Conservation (phyloP, 352 stramenopile genomes). For the Phytophthora tubulina region DNA sequence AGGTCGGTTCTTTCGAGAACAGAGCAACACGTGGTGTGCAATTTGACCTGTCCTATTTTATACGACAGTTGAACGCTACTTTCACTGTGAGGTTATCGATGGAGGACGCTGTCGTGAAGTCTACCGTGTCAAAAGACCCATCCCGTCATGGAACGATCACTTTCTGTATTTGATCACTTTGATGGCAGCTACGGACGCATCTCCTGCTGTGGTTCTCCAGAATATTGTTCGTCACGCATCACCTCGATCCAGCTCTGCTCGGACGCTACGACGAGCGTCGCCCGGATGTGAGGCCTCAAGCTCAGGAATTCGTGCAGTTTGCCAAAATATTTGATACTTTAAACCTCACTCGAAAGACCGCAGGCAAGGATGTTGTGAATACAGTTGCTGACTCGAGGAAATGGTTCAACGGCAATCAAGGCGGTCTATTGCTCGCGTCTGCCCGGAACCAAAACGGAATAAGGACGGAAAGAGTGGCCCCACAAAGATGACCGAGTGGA, state of each 20-base stretch:
- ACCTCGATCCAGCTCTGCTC: conserved; percentile 4
- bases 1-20: neutral
- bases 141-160: neutral
- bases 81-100: conserved; percentile 6
- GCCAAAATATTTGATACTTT: neutral
- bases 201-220: neutral
- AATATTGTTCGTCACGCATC: conserved; percentile 11
- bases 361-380: conserved; percentile 12
- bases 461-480: no score
- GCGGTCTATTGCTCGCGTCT: neutral
- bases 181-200: conserved; percentile 11
- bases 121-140: neutral
- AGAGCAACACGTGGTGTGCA: conserved; percentile 9
- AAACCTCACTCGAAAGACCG: neutral
- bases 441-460: neutral
- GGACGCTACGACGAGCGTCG: conserved; percentile 1
- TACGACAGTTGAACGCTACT: neutral
- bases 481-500: neutral
- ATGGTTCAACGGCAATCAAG: conserved; percentile 3
- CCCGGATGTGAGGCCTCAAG: conserved; percentile 2
- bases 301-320: conserved; percentile 9
- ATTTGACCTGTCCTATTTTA: conserved; percentile 2
- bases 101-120: neutral
- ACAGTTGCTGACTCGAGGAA: conserved; percentile 1
- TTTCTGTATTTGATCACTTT: conserved; percentile 8